Conservation (phyloP, 345 rosid species). For the Lenwebbia sp. region DNA sequence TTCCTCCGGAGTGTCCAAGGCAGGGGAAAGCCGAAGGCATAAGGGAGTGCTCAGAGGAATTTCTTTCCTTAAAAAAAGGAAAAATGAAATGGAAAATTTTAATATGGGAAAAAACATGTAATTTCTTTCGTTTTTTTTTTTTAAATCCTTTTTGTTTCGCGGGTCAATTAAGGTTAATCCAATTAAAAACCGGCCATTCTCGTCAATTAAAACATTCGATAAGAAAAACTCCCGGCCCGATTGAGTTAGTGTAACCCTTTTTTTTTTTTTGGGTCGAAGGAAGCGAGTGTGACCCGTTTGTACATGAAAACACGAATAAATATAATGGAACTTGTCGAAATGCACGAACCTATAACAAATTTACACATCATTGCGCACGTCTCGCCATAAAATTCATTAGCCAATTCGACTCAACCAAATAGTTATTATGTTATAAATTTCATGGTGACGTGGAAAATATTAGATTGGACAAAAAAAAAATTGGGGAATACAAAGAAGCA, state of each 20-base stretch:
- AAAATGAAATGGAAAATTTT: background rate
- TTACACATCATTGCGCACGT: background rate
- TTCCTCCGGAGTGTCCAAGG: background rate
- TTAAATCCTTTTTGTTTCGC: too few species aligned
- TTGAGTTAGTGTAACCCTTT: background rate
- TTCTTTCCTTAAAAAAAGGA: background rate
- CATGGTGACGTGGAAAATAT: background rate
- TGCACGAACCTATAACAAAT: fast-evolving
- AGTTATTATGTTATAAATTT: background rate
- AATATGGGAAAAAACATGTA: background rate
- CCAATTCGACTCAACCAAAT: background rate
- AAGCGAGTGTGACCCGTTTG: background rate
- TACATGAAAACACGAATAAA: background rate
- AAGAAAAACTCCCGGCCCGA: background rate
- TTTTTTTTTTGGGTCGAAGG: too few species aligned
- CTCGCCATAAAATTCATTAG: too few species aligned
- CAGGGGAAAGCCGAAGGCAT: background rate
- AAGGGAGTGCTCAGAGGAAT: background rate
- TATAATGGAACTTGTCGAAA: background rate
- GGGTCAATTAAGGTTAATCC: too few species aligned
- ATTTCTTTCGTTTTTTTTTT: background rate
- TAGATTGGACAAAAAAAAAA: background rate
- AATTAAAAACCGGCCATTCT: too few species aligned
- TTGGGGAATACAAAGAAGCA: background rate
- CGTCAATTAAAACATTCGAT: too few species aligned